phyloP scores from a whole-genome alignment of 2,329 filamentous ascomycete species.

The Aspergillus pseudoterreus region DNA sequence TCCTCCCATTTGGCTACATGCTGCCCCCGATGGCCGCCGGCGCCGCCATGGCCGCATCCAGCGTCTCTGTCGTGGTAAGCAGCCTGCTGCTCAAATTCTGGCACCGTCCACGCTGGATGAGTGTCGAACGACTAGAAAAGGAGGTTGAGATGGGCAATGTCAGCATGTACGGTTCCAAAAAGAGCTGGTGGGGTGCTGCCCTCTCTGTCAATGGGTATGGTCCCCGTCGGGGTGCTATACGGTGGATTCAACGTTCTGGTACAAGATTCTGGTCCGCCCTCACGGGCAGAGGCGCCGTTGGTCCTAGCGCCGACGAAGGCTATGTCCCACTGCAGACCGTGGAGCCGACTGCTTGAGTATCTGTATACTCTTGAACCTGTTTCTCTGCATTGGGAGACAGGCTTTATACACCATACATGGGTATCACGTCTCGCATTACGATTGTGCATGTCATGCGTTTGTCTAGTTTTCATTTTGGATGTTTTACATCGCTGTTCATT shows the following conservation, averaged over 20 bases:
- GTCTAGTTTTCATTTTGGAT: not conserved
- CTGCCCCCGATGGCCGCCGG: slow-evolving; percentile 93
- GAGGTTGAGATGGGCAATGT: slow-evolving; percentile 41
- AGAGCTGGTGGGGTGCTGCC: slow-evolving; percentile 30
- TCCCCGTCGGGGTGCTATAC: slow-evolving; percentile 14
- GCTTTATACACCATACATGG: not conserved
- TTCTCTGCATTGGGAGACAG: too few species aligned
- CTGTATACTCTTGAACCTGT: too few species aligned
- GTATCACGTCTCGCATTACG: not conserved
- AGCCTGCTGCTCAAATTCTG: slow-evolving; percentile 83
- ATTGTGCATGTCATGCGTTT: not conserved
- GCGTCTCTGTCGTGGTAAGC: slow-evolving; percentile 83
- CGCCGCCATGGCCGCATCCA: slow-evolving; percentile 87
- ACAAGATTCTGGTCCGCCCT: slow-evolving; percentile 26
- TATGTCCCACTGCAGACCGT: slow-evolving; percentile 47
- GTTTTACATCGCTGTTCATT: not conserved
- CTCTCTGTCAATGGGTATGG: slow-evolving; percentile 18
- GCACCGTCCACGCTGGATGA: slow-evolving; percentile 83
- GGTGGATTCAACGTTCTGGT: slow-evolving; percentile 15
- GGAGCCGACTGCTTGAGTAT: slow-evolving; percentile 28
- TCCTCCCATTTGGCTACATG: slow-evolving; percentile 78
- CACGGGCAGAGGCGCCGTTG: slow-evolving; percentile 22
- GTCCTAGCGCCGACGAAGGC: slow-evolving; percentile 31
- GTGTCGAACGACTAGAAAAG: slow-evolving; percentile 61
- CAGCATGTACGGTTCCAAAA: slow-evolving; percentile 13